phyloP scores from a whole-genome alignment of 2,329 filamentous ascomycete genomes.

The Nannizzia gypsea region DNA sequence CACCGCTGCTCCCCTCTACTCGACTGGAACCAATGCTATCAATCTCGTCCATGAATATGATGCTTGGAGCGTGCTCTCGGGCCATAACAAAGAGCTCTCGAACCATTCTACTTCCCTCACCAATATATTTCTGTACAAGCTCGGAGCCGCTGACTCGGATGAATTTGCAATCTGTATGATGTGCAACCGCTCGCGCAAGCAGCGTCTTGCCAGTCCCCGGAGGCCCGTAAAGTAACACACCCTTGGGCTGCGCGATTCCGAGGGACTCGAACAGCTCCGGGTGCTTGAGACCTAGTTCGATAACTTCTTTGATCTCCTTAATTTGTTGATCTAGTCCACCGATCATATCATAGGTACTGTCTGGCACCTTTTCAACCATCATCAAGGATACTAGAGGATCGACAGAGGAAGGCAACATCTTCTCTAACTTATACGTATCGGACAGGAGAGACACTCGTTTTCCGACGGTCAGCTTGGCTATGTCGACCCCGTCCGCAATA shows the following conservation, averaged over 20 bases:
- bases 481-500: slow-evolving; percentile 85
- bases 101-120: slow-evolving; percentile 95
- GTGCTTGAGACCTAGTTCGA: slow-evolving; percentile 95
- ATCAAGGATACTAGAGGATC: slow-evolving; percentile 97
- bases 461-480: slow-evolving; percentile 87
- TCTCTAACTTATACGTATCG: slow-evolving; percentile 97
- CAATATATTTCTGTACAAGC: slow-evolving; percentile 97
- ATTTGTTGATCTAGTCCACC: slow-evolving; percentile 97
- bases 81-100: slow-evolving; percentile 99
- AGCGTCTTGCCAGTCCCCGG: slow-evolving; percentile 96
- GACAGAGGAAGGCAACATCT: slow-evolving; percentile 95
- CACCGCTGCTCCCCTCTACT: slow-evolving; percentile 88
- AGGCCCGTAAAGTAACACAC: slow-evolving; percentile 89
- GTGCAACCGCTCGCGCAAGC: slow-evolving; percentile 85
- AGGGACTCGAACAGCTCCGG: slow-evolving; percentile 98
- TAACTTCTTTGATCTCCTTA: slow-evolving; percentile 99
- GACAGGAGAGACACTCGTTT: slow-evolving; percentile 95
- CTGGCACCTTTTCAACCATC: slow-evolving; percentile 99
- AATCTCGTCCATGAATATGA: slow-evolving; percentile 99
- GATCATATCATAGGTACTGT: slow-evolving; percentile 99
- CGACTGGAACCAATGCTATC: slow-evolving; percentile 96
- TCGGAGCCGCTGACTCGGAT: slow-evolving; percentile 94
- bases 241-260: slow-evolving; percentile 95
- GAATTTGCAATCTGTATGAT: slow-evolving; percentile 98
- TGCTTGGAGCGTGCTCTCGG: slow-evolving; percentile 90